phyloP scores from a whole-genome alignment of 768 basidiomycete species.

The Naganishia onofrii region DNA sequence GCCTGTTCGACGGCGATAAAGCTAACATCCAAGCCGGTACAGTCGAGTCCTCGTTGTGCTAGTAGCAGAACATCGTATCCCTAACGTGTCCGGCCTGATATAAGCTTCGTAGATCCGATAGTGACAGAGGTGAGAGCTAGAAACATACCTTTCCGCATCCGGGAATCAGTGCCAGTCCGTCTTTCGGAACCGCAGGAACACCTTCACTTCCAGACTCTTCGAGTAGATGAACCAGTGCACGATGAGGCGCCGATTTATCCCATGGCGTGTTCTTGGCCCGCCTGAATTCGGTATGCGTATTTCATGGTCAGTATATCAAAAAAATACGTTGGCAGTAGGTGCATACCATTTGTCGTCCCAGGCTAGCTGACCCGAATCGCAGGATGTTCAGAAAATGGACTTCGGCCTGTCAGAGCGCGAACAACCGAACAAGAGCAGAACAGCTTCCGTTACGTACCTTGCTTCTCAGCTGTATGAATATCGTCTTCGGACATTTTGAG shows the following conservation, averaged over 20 bases:
- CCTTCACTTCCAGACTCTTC: conserved; percentile 9
- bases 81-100: conserved; percentile 22
- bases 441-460: background rate
- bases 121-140: background rate
- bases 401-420: background rate
- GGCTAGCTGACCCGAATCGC: background rate
- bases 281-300: background rate
- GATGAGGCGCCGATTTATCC: conserved; percentile 19
- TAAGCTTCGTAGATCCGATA: background rate
- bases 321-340: background rate
- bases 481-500: background rate
- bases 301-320: background rate
- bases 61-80: conserved; percentile 46
- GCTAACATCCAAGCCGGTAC: conserved; percentile 39
- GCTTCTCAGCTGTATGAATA: background rate
- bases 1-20: conserved; percentile 39
- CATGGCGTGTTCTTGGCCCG: conserved; percentile 18
- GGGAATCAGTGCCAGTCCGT: conserved; percentile 22
- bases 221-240: background rate
- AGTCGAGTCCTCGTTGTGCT: conserved; percentile 38
- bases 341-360: conserved; percentile 28
- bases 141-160: conserved; percentile 30
- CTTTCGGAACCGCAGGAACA: conserved; percentile 23
- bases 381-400: background rate
- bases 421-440: background rate